These are phyloP conservation scores for Eimeria falciformis DNA, from an alignment of 169 alveolate genomes.

Conservation along the genomic window DNA sequence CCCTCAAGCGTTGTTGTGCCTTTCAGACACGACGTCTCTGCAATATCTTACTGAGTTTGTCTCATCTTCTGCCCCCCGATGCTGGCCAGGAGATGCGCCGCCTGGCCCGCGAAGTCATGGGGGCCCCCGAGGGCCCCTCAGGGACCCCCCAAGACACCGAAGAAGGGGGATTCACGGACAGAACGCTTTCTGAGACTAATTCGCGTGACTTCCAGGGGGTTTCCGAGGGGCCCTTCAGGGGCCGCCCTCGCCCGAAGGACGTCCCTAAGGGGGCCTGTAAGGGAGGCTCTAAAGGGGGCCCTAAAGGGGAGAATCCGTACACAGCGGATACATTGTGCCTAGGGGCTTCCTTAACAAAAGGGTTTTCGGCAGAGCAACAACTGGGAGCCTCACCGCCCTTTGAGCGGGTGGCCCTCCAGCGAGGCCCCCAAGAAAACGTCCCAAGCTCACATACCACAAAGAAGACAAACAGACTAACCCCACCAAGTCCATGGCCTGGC, in stretches of 20 bases:
- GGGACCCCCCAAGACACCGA: not conserved
- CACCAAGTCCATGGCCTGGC: no score
- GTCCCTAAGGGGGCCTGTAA: not conserved
- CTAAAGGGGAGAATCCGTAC: slow-evolving; percentile 12
- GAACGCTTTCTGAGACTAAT: no score
- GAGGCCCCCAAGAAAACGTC: slow-evolving; percentile 7
- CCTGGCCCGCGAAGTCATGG: not conserved
- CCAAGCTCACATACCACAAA: no score
- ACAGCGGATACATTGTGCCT: not conserved
- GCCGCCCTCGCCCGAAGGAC: slow-evolving; percentile 26
- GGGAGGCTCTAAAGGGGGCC: not conserved
- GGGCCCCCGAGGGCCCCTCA: not conserved
- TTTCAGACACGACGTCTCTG: not conserved
- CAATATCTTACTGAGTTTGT: not conserved
- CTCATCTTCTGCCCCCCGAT: slow-evolving; percentile 1
- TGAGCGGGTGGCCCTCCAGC: not conserved
- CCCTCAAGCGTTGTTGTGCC: not conserved
- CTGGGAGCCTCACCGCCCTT: not conserved
- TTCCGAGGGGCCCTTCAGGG: not conserved
- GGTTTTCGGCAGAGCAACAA: not conserved
- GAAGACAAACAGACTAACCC: no score
- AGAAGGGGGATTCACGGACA: not conserved
- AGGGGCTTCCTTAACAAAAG: not conserved
- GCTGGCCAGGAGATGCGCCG: not conserved
- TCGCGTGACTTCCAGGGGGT: not conserved